Conservation (phyloP, 176 grass and related monocot species). For the Ampelocalamus luodianensis region DNA sequence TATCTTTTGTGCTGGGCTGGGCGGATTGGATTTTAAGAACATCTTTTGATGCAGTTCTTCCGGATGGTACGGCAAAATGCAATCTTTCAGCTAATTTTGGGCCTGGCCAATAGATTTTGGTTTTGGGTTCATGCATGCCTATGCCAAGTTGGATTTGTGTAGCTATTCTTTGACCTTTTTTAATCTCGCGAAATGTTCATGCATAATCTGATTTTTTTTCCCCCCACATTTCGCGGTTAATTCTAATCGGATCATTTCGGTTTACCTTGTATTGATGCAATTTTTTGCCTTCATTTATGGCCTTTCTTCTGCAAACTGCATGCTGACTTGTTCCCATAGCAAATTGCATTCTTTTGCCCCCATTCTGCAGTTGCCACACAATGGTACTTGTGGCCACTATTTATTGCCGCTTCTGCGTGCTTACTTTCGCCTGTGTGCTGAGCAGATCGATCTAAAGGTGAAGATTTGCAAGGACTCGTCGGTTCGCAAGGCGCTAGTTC, state of each 20-base stretch:
- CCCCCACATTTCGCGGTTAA: neutral
- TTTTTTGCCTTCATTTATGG: conserved; percentile 33
- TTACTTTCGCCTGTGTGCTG: neutral
- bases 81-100: neutral
- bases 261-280: neutral
- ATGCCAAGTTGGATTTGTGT: neutral
- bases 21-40: neutral
- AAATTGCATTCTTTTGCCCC: neutral
- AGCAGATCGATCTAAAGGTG: conserved; percentile 87
- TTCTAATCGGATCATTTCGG: neutral
- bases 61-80: neutral
- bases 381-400: neutral
- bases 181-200: neutral
- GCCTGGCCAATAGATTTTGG: neutral
- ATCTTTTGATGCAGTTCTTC: neutral
- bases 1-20: neutral
- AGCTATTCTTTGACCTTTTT: neutral
- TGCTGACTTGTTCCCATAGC: neutral
- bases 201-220: conserved; percentile 6
- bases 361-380: neutral
- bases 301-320: neutral
- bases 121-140: neutral
- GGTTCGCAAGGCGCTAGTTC: conserved; percentile 68
- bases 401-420: neutral
- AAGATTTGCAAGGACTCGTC: conserved; percentile 94